A percentile compares a stretch with the other conserved stretches of the same genome.
phyloP scores from a whole-genome alignment of 1,284 basidiomycete genomes.

The Puccinia coronata region DNA sequence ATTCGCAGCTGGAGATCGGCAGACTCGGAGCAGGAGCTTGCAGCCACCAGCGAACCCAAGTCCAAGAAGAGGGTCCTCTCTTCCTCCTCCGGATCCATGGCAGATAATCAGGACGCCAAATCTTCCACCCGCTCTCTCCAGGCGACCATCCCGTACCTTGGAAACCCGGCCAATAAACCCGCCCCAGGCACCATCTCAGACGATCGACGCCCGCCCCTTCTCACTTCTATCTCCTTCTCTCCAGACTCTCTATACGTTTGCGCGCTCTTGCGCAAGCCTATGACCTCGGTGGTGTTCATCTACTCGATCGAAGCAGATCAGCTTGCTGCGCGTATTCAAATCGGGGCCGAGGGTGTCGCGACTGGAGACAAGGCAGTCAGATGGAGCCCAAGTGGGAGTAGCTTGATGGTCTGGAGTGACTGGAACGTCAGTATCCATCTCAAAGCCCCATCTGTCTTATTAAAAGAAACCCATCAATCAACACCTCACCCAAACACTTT shows the following conservation, averaged over 20 bases:
- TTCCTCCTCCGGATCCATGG: constrained; percentile 2
- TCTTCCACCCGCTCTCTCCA: constrained; percentile 8
- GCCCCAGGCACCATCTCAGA: not conserved
- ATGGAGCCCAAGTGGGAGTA: constrained; percentile 30
- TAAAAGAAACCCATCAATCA: not conserved
- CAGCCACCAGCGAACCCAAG: not conserved
- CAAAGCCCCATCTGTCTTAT: not conserved
- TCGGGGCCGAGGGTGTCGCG: constrained; percentile 43
- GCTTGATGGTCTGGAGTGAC: constrained; percentile 45
- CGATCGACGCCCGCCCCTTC: constrained; percentile 14
- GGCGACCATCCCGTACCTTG: constrained; percentile 15
- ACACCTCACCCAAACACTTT: not conserved
- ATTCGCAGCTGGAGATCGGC: constrained; percentile 37
- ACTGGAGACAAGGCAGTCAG: constrained; percentile 31
- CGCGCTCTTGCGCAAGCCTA: constrained; percentile 18
- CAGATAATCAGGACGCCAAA: not conserved
- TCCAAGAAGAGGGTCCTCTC: not conserved
- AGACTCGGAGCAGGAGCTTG: not conserved
- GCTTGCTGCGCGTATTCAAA: constrained; percentile 26
- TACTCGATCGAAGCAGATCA: constrained; percentile 38
- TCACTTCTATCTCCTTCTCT: constrained; percentile 40
- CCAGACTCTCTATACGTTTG: constrained; percentile 29
- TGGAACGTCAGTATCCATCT: constrained; percentile 27
- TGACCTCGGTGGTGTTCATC: constrained; percentile 17
- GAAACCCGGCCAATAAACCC: not conserved